Evolutionary conservation across 78 protist species (phyloP), one percentile per base, ranked within the genome.

Genomic region (Pigoraptor vietnamica): DNA sequence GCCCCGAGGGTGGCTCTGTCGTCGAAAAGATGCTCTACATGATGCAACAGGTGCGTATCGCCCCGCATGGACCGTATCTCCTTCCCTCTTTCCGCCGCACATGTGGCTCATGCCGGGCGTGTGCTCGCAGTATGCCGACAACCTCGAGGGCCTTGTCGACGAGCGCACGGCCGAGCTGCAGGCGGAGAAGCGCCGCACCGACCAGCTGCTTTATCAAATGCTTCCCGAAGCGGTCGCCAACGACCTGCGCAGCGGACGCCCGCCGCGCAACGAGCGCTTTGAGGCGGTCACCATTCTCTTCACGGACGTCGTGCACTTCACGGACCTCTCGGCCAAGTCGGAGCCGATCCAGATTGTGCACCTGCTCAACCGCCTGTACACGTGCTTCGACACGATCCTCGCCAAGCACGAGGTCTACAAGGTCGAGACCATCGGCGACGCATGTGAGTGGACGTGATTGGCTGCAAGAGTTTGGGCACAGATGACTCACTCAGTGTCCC

Each of bases 371-470:
- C 33, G 37, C 35, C 35, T 90, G 32, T 81, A 1, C 39, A 40
- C 39, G 23, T 6, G 36, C 83, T 24, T 90, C 32, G 92, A 90
- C 89, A 21, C 33, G 55, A 9, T 90, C 33, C 35, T 29, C 48
- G n/a, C 2, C 29, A 1, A 40, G 89, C 83, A 92, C 89, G 86
- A 48, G 39, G 14, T 87, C 19, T 0, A 32, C 1, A 91, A 92
- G 87, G 89, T 94, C 48, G 56, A 94, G 89, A 94, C 94, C 38
- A 94, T 94, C 9, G 95, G 95, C 9, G 95, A 94, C 48, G 94
- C 93, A 37, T 94, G 91, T 88, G 81, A 82, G 92, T 92, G 10
- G 84, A 25, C 29, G n/a, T n/a, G n/a, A n/a, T n/a, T n/a, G n/a
- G n/a, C n/a, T n/a, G n/a, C n/a, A n/a, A n/a, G n/a, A n/a, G n/a